Conservation (phyloP, 176 grass and related monocot species). For the Rhynchospora breviuscula region DNA sequence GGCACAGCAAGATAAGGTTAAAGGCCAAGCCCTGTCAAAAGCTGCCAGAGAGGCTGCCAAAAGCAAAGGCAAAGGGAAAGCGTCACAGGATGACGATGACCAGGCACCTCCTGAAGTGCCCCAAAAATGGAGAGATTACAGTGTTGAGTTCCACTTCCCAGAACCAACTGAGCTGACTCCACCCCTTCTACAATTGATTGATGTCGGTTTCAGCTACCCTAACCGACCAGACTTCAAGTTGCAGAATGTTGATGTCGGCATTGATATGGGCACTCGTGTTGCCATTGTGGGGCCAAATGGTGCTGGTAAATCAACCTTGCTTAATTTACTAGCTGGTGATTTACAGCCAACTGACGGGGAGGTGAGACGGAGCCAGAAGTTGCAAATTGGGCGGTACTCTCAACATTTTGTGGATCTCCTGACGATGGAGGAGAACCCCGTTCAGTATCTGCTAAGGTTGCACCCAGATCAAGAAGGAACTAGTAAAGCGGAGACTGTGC, state of each 20-base stretch:
- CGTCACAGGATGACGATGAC: slow-evolving; percentile 50
- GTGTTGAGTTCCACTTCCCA: slow-evolving; percentile 91
- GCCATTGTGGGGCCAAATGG: slow-evolving; percentile 96
- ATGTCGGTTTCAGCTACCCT: slow-evolving; percentile 85
- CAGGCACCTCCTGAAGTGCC: slow-evolving; percentile 50
- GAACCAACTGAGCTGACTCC: slow-evolving; percentile 92
- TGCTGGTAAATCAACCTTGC: slow-evolving; percentile 87
- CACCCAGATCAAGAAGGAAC: slow-evolving; percentile 96
- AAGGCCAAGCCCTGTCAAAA: slow-evolving; percentile 68
- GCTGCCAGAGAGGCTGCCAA: slow-evolving; percentile 74
- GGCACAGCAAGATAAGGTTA: slow-evolving; percentile 81
- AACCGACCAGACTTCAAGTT: slow-evolving; percentile 73
- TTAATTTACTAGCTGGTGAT: slow-evolving; percentile 96
- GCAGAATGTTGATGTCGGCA: slow-evolving; percentile 79
- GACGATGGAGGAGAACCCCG: slow-evolving; percentile 94
- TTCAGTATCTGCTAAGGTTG: slow-evolving; percentile 82
- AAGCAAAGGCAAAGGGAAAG: slow-evolving; percentile 74
- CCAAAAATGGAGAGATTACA: slow-evolving; percentile 90
- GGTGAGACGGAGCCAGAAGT: slow-evolving; percentile 79
- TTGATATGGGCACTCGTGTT: slow-evolving; percentile 95
- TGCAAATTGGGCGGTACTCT: slow-evolving; percentile 84
- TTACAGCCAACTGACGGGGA: slow-evolving; percentile 71
- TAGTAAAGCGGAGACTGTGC: slow-evolving; percentile 84
- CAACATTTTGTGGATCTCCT: slow-evolving; percentile 96
- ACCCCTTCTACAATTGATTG: slow-evolving; percentile 87